phyloP scores from a whole-genome alignment of 2,329 filamentous ascomycete species.

The Venturia pyrina region DNA sequence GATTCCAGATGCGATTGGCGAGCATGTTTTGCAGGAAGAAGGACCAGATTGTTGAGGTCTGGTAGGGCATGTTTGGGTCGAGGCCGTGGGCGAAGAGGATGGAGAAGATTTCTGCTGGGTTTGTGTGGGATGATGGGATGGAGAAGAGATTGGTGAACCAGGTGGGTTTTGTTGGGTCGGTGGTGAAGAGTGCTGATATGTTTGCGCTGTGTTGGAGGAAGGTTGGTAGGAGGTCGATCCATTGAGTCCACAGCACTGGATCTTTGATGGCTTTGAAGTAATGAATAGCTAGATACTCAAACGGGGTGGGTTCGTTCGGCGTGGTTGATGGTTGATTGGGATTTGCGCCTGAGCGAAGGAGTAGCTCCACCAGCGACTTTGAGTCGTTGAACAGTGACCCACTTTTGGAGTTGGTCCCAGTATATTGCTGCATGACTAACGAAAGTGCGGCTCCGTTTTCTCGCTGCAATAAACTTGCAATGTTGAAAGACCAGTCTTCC shows the following conservation, averaged over 20 bases:
- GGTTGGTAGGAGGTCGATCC: neutral
- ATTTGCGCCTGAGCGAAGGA: neutral
- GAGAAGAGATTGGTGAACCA: neutral
- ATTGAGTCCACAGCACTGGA: neutral
- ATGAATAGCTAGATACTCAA: neutral
- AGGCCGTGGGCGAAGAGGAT: neutral
- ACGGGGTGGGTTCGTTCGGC: neutral
- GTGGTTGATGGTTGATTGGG: neutral
- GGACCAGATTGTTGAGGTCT: neutral
- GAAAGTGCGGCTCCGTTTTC: neutral
- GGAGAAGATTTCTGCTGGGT: neutral
- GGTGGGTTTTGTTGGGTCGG: neutral
- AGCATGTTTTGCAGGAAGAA: neutral
- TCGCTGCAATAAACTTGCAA: neutral
- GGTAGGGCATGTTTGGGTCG: neutral
- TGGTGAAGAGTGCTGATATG: neutral
- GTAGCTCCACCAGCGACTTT: neutral
- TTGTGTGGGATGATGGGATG: neutral
- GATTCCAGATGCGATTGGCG: neutral
- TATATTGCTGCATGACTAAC: neutral
- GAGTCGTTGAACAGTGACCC: neutral
- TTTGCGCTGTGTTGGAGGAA: neutral
- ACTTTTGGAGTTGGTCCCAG: neutral
- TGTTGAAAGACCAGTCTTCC: neutral
- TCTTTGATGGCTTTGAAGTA: neutral